Base-by-base conservation (phyloP, 345 rosid species). In the Camelina sativa region DNA sequence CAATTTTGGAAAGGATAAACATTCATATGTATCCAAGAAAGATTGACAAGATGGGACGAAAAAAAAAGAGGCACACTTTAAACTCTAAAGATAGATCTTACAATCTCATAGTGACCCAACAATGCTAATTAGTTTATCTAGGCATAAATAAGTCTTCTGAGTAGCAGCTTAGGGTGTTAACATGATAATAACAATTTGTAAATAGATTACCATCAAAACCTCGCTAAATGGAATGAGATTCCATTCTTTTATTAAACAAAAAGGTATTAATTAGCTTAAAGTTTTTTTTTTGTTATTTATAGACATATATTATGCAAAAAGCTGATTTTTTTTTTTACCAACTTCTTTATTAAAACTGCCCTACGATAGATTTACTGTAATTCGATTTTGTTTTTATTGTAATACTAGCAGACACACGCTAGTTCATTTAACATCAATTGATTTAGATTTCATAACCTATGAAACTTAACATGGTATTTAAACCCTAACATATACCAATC, bases 21-120 rank as follows among this genome's bases (percentile, higher is more conserved):
- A 17, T 67, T 75, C 79, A 67, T 38, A 40, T 50, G 46, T 6
- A 58, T 48, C 54, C 32, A 37, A 50, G 11, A 75, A 75, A 59
- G 62, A 59, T 75, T 75, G 79, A 75, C 28, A 75, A 67, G 68
- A 67, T 59, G 78, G 73, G 34, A 40, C 55, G 15, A 59, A 19
- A 28, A 74, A 40, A 67, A 23, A 2, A 74, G 15, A 17, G 11
- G 11, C 20, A 55, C 58, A 74, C 58, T 55, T 44, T 3, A 34
- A 65, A 46, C 40, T 47, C 38, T 35, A 60, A 40, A 71, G 52
- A 60, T 38, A 44, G 20, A 30, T 43, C 56, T 70, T 41, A 17
- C 53, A 46, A 16, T 43, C 30, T 68, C 17, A 55, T 41, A 56
- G 43, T 30, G 35, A 69, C 63, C 40, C 19, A 53, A 53, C 38